Evolutionary conservation across 306 rosid genomes (phyloP), one percentile per base, ranked within the genome.

Genomic region (Trichosanthes truncata): DNA sequence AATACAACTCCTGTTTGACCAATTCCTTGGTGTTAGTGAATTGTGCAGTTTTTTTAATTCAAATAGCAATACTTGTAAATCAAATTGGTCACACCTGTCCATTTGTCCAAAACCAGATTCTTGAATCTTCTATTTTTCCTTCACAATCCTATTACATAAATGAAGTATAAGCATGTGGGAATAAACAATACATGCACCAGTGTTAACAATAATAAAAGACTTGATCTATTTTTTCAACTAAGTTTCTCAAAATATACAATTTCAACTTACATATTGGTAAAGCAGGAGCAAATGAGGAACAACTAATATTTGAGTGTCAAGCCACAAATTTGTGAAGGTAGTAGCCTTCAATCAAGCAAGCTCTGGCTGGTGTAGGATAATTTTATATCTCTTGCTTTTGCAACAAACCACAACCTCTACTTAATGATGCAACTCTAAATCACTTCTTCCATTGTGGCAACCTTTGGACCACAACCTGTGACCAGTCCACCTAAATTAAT

Each of bases 371-470:
- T 41, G 35, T 40, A 69, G 53, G n/a, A 67, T 67, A 36, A 67
- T 36, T 3, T 57, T n/a, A 20, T 10, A 20, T 13, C 76, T 68
- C 17, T 69, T 40, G 33, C 23, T 45, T 69, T 43, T 41, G 55
- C 55, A 43, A 43, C 76, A 45, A 69, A 69, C 15, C 74, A 66
- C 73, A 67, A 4, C 57, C 33, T 23, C 76, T 11, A 21, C 29
- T 51, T 31, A 51, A 48, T 69, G 49, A 43, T 43, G 76, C 10
- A 12, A 69, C 74, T 40, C 65, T 48, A 20, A 2, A 52, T 82
- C 69, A 88, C 83, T 86, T 88, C 80, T 88, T 86, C 89, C 88
- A 72, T 83, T 88, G 89, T 38, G 91, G 91, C 40, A 88, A 40
- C 84, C 86, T 84, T 68, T 82, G 91, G 77, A 88, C 84, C 78